These are phyloP conservation scores for Fusarium duplospermum DNA, from an alignment of 2,329 filamentous ascomycete species.

Conservation along the genomic window DNA sequence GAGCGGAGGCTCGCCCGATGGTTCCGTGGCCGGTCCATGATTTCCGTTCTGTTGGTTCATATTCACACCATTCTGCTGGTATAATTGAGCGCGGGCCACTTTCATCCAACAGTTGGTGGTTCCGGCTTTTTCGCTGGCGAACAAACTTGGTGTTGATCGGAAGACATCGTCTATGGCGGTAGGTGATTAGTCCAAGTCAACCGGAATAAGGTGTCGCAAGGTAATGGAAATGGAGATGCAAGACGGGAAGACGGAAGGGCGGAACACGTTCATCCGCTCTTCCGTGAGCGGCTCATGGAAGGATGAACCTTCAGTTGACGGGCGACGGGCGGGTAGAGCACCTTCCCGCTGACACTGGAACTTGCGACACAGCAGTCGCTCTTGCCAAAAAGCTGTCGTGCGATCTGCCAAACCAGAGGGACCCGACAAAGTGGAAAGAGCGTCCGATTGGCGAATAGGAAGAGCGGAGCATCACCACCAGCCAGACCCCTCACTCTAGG, in stretches of 20 bases:
- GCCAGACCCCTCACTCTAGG: not conserved
- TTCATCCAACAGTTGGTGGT: not conserved
- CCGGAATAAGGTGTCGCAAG: not conserved
- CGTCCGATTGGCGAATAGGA: conserved; percentile 29
- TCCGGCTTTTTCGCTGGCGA: not conserved
- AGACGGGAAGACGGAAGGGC: conserved; percentile 30
- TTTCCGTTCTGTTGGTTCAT: not conserved
- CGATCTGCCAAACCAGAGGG: conserved; percentile 6
- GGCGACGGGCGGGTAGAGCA: not conserved
- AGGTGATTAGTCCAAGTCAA: not conserved
- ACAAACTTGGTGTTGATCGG: not conserved
- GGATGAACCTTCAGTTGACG: not conserved
- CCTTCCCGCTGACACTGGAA: not conserved
- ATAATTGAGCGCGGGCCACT: not conserved
- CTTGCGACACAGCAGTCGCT: not conserved
- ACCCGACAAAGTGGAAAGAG: conserved; percentile 20
- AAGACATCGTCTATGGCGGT: not conserved
- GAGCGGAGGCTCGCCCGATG: conserved; percentile 12
- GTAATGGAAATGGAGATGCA: not conserved
- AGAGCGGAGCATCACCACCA: not conserved
- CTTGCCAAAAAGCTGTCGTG: conserved; percentile 14
- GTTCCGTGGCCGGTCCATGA: not conserved
- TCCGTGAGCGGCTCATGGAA: conserved; percentile 11
- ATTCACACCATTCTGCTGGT: not conserved
- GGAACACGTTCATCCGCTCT: conserved; percentile 24